Evolutionary conservation across 352 stramenopile genomes (phyloP), one percentile per base, ranked within the genome.

Genomic region (Globisporangium abappressorium): DNA sequence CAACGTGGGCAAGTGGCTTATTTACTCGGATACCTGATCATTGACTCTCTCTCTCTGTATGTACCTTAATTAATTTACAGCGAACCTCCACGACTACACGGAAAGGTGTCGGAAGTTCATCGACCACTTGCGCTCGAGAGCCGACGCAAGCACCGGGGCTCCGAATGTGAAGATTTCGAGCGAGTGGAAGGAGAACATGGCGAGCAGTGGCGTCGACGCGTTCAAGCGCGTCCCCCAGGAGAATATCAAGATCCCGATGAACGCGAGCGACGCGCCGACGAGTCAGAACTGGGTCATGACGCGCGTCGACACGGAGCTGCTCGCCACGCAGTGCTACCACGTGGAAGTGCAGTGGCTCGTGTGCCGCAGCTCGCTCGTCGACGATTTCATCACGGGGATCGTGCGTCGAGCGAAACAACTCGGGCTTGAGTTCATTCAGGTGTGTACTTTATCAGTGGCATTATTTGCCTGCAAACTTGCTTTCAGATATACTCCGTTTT

Each of bases 261-360:
- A 90, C 26, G 71, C 82, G 8, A 82, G 72, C 30, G 84, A 95
- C 64, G 78, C 80, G 18, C 79, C 87, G 20, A 86, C 76, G 38
- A 90, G 86, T 49, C 87, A 95, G 70, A 92, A 95, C 61, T 95
- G 87, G 87, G 70, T 95, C 34, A 89, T 92, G 59, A 75, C 77
- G 26, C 85, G 87, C 57, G 74, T 92, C n/a, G 87, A 95, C 64
- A 91, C 78, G 43, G 87, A 93, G 49, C 69, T 93, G 26, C 56
- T 84, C 57, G 66, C 75, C 9, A 83, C 82, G 54, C 85, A 72
- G 54, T 92, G 84, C 72, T 95, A 85, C 61, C 87, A 95, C 79
- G 66, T 95, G 1, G 85, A 95, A 69, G 83, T 95, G 33, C 87
- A 93, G 67, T 95, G 87, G 87, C 80, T 93, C 30, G 85, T 93